Percentiles rank a stretch among this genome's conserved stretches.
These are phyloP conservation scores for Microbotryum violaceum DNA, from an alignment of 1,284 basidiomycete genomes.

Conservation along the genomic window DNA sequence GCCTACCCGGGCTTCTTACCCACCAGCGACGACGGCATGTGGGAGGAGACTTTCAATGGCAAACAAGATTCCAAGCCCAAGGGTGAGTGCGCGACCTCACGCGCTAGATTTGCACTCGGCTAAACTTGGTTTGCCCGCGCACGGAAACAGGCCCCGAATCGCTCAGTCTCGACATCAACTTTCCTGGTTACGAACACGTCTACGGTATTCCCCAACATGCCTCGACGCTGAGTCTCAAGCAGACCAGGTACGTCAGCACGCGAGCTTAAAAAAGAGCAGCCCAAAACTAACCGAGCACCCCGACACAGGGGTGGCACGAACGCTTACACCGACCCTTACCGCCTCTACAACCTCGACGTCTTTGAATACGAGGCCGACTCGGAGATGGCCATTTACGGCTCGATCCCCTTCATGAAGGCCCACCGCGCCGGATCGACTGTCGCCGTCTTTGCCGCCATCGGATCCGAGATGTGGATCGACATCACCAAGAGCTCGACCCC, in stretches of 20 bases:
- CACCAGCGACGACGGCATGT: slow-evolving; percentile 68
- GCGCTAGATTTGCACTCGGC: background rate
- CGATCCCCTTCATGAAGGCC: slow-evolving; percentile 87
- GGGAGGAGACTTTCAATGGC: slow-evolving; percentile 79
- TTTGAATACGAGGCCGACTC: slow-evolving; percentile 94
- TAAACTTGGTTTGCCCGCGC: background rate
- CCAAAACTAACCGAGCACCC: background rate
- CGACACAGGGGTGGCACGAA: slow-evolving; percentile 44
- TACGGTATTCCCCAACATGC: slow-evolving; percentile 98
- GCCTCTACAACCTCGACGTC: slow-evolving; percentile 92
- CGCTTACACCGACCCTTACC: slow-evolving; percentile 80
- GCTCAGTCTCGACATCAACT: slow-evolving; percentile 82
- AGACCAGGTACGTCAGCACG: slow-evolving; percentile 55
- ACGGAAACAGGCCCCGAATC: slow-evolving; percentile 75
- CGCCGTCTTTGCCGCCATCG: slow-evolving; percentile 83
- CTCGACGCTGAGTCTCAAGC: slow-evolving; percentile 76
- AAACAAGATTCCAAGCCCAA: slow-evolving; percentile 93
- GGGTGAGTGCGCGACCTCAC: slow-evolving; percentile 49
- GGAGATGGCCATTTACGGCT: slow-evolving; percentile 83
- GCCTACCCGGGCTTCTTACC: slow-evolving; percentile 37
- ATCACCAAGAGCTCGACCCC: slow-evolving; percentile 56
- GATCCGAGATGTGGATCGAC: slow-evolving; percentile 93
- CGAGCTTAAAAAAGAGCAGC: background rate
- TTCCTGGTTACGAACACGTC: slow-evolving; percentile 80
- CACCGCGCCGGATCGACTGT: slow-evolving; percentile 73